Evolutionary conservation across 192 early-diverging fungal genomes (phyloP), one percentile per base, ranked within the genome.

Genomic region (Chytriomyces hyalinus): DNA sequence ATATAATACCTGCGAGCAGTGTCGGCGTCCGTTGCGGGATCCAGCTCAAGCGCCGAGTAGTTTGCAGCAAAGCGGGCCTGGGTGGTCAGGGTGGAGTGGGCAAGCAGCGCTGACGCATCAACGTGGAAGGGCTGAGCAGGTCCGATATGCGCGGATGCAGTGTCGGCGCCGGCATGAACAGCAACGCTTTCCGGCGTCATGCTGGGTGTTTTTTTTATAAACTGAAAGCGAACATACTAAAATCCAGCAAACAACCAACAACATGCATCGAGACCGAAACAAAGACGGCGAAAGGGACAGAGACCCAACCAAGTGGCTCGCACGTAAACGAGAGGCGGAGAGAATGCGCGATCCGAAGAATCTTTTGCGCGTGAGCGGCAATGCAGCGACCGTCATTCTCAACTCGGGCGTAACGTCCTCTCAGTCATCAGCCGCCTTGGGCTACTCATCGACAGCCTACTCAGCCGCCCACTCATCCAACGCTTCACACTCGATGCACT

Each of bases 61-160:
- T 80, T 82, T 5, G 78, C 80, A 0, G 78, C 61, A 74, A 84
- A 86, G 6, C 83, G 24, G 3, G 75, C 77, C 47, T 80, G 83
- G 11, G 85, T 84, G 2, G 57, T 6, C n/a, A 22, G 36, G 26
- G 47, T 22, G 7, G 73, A 75, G 61, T 15, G 10, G 20, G n/a
- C 60, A 24, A 75, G n/a, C 13, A 64, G 61, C 22, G 49, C 45
- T 1, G 36, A 49, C 11, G 20, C 17, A 44, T 57, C 15, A 26
- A 28, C n/a, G 20, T 65, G 64, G 64, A 28, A 0, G n/a, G 15
- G 64, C 15, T 13, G 64, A 36, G 5, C 15, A 3, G 20, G 64
- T 36, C 15, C 13, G 64, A 65, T 28, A 36, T 28, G 36, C 20
- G 4, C 64, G 17, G 20, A 2, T 17, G 64, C 13, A 6, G 13